phyloP scores from a whole-genome alignment of 2,329 filamentous ascomycete species.

The Colletotrichum horii region DNA sequence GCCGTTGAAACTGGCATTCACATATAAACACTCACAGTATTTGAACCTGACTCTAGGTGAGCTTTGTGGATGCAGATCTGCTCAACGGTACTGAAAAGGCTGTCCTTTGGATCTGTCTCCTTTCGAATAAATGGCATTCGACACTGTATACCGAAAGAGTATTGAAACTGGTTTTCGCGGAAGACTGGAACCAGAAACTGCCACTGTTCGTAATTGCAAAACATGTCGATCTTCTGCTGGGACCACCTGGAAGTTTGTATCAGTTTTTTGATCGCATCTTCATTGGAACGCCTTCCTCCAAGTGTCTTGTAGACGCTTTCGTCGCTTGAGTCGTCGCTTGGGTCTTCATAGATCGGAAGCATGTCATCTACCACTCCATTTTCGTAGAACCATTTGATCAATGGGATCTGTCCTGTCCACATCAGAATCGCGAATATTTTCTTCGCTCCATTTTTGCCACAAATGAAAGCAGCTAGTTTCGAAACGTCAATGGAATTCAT shows the following conservation, averaged over 20 bases:
- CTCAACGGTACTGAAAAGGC: background rate
- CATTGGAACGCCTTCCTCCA: no score
- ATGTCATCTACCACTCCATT: background rate
- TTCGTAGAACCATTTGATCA: background rate
- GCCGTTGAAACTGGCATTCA: no score
- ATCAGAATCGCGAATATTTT: background rate
- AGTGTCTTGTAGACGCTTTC: no score
- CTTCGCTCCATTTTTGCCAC: background rate
- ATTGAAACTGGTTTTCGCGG: background rate
- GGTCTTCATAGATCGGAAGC: background rate
- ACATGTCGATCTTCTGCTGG: background rate
- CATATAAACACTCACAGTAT: background rate
- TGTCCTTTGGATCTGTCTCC: background rate
- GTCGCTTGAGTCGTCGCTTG: background rate
- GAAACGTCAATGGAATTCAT: background rate
- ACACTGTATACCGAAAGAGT: background rate
- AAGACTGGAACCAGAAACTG: background rate
- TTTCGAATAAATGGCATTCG: background rate
- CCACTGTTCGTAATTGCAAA: background rate
- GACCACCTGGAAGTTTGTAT: no score
- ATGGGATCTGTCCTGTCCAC: rapidly evolving
- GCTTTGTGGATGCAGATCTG: background rate
- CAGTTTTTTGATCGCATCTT: no score
- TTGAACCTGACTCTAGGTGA: background rate
- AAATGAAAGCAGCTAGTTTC: background rate